Base-by-base conservation (phyloP, 257 asterid species). In the Agastache rugosa region DNA sequence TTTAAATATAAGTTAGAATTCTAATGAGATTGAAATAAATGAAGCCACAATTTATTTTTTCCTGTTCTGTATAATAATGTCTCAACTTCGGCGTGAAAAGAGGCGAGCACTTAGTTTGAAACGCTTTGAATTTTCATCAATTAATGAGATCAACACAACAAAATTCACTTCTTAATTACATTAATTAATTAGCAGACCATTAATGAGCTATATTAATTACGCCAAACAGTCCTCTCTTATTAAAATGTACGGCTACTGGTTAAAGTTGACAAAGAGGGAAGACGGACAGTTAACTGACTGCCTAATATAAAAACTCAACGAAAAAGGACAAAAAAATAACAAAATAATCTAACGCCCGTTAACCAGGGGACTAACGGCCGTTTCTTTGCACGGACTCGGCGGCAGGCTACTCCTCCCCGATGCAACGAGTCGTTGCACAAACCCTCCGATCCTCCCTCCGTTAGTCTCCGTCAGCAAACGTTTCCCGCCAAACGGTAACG, bases 311-410 rank as follows among this genome's bases (percentile, higher is more conserved):
- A 69, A 79, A 79, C 73, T 53, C 44, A 67, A 82, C 42, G 65
- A 65, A 69, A 73, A 41, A 25, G 11, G 58, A 47, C 67, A 69
- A 64, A 63, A 22, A 45, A 11, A 15, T 34, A 50, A 23, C 11
- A 19, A 59, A 50, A 1, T 4, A 4, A 72, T 31, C 72, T 94
- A 94, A 83, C 99, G 96, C 67, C 97, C 97, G 87, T 89, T 81
- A 83, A 85, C 87, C 4, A 92, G 88, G 4, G 91, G 95, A 76
- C 89, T 89, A 83, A 91, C 97, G 85, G 87, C 88, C 41, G 86
- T 78, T 72, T 92, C 97, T 74, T 94, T 92, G 93, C 97, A 85
- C 71, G 99, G 99, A 73, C 99, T 94, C 31, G 99, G 95, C 53
- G 99, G 99, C 83, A 82, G 79, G 72, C 98, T 90, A 77, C 80